Conservation (phyloP, 495 filamentous ascomycete species). For the Talaromyces ruber region DNA sequence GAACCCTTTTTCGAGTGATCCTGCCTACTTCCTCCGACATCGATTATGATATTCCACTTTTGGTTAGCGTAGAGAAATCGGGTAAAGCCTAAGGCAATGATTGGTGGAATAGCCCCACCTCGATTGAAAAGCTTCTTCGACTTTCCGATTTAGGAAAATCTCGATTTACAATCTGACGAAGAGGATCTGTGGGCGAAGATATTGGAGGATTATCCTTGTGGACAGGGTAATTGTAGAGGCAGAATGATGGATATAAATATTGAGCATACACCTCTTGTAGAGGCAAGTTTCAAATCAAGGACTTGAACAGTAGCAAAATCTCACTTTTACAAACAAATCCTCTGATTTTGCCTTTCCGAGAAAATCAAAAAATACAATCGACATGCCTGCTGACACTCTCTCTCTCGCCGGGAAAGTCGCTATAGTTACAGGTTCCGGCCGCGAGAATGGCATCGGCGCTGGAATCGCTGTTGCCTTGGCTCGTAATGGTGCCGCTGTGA, state of each 20-base stretch:
- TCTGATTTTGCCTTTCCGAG: background rate
- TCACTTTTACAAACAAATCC: background rate
- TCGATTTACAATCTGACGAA: background rate
- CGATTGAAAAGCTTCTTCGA: background rate
- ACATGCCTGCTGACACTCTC: background rate
- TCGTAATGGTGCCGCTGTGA: conserved; percentile 12
- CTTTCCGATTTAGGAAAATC: background rate
- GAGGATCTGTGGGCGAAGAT: background rate
- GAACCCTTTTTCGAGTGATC: background rate
- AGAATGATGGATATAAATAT: background rate
- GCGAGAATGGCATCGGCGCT: conserved; percentile 14
- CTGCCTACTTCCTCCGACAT: background rate
- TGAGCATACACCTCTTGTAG: background rate
- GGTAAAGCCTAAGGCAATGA: background rate
- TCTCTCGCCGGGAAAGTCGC: conserved; percentile 28
- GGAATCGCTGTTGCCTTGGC: conserved; percentile 14
- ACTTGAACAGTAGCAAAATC: background rate
- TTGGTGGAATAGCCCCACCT: background rate
- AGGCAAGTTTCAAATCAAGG: background rate
- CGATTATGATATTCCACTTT: background rate
- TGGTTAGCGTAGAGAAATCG: background rate
- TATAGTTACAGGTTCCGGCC: conserved; percentile 25
- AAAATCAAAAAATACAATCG: background rate
- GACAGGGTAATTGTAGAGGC: background rate
- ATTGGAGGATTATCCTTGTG: background rate